Evolutionary conservation across 371 early-diverging fungal species (phyloP), one percentile per base, ranked within the genome.

Genomic region (Thermomucor indicae-seudaticae): DNA sequence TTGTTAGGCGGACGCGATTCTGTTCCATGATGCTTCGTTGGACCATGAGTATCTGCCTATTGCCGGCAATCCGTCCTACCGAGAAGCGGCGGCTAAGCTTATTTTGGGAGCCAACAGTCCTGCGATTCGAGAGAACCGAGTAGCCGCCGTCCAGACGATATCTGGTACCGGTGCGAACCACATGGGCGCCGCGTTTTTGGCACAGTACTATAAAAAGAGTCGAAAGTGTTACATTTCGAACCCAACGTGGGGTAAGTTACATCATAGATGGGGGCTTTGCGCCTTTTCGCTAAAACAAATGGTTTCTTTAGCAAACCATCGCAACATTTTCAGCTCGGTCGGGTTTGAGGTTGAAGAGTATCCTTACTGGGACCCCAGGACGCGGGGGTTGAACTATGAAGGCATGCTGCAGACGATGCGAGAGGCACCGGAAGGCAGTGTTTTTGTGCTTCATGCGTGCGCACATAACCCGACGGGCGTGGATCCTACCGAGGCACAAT

Each of bases 21-120:
- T 97, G 24, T 69, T 86, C 40, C 62, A 84, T 19, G 85, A 92
- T 61, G 69, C 82, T 6, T 60, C 57, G 20, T 55, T 84, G 47
- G 91, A 96, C 72, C 98, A 97, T 76, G 98, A 97, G 75, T 97
- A 97, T 64, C 74, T 90, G 44, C 86, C 91, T 31, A 93, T 96
- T 62, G 87, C 83, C 24, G 98, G 98, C 27, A 66, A 83, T 12
- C 64, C 80, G 2, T 61, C 83, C 3, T 93, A 92, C 65, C 88
- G 87, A 14, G 65, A 73, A 29, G 92, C 92, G 19, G 82, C 95
- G 8, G 80, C 81, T 25, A 76, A 70, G 51, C 72, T 97, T 54
- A 91, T 96, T 29, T 81, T 95, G 23, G 96, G 97, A 28, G 71
- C 71, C 3, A 75, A 89, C 58, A 89, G 84, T 60, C 80, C 81